These are phyloP conservation scores for Houttuynia cordata DNA, from an alignment of 164 flowering plant species.

Conservation along the genomic window DNA sequence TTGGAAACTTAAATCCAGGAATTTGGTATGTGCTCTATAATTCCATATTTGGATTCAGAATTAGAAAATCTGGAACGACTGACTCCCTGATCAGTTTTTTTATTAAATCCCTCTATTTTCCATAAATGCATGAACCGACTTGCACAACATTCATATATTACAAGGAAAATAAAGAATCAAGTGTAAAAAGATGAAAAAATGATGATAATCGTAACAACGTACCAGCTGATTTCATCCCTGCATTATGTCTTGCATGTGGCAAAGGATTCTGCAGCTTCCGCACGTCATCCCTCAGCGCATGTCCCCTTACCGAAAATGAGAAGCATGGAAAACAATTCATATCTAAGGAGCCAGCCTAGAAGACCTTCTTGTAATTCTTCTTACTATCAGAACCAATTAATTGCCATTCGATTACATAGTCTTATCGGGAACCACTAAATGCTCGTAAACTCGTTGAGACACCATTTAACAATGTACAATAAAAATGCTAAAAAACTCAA, in stretches of 20 bases:
- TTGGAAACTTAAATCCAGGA: too few species aligned
- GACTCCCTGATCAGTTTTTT: too few species aligned
- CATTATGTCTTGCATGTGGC: not conserved
- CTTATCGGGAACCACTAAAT: not conserved
- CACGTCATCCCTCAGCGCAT: not conserved
- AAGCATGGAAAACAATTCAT: conserved; percentile 11
- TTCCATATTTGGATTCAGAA: too few species aligned
- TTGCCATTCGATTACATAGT: not conserved
- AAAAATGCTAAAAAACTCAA: not conserved
- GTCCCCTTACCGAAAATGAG: conserved; percentile 5
- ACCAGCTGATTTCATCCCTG: not conserved
- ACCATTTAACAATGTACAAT: too few species aligned
- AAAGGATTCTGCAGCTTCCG: not conserved
- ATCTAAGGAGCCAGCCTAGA: not conserved
- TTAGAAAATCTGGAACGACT: too few species aligned
- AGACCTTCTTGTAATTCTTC: not conserved
- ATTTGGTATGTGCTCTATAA: too few species aligned
- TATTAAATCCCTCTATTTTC: too few species aligned
- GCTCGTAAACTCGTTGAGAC: not conserved
- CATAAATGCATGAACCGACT: too few species aligned
- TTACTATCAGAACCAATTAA: not conserved
- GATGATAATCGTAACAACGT: not conserved
- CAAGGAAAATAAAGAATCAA: not conserved
- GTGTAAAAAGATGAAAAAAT: not conserved
- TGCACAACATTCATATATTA: too few species aligned